A percentile compares a stretch with the other conserved stretches of the same genome.
Conservation (phyloP, 1,139 yeast species). For the Yarrowia galli region DNA sequence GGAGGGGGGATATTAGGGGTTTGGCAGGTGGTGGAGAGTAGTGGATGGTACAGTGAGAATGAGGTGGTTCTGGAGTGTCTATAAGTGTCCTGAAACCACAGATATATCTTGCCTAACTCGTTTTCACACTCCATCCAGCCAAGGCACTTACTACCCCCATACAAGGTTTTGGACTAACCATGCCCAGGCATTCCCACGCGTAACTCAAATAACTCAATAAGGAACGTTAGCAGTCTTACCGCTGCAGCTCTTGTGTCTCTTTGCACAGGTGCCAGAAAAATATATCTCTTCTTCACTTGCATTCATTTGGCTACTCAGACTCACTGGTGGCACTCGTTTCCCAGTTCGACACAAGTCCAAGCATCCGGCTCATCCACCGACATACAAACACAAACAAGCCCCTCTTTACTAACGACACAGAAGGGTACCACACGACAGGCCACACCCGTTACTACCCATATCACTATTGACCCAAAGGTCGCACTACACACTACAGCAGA, state of each 20-base stretch:
- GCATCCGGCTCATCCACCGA: neutral
- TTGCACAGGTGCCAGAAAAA: constrained; percentile 18
- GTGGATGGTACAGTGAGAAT: no score
- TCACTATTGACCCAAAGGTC: neutral
- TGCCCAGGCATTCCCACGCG: constrained; percentile 38
- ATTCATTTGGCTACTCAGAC: constrained; percentile 17
- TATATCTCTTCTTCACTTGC: constrained; percentile 32
- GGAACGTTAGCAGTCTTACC: constrained; percentile 9
- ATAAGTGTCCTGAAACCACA: no score
- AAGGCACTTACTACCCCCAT: neutral
- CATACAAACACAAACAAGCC: neutral
- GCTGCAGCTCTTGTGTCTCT: constrained; percentile 19
- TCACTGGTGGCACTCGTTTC: constrained; percentile 30
- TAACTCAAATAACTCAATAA: constrained; percentile 25
- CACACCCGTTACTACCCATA: neutral
- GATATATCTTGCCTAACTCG: no score
- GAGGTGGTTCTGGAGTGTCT: no score
- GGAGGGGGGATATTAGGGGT: no score
- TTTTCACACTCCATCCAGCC: neutral
- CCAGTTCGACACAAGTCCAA: neutral
- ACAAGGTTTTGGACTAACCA: constrained; percentile 11
- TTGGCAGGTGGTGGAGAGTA: no score
- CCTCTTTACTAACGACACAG: constrained; percentile 22
- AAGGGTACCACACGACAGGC: neutral
- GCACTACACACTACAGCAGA: neutral